Evolutionary conservation across 169 alveolate genomes (phyloP).

Genomic region (Cyclospora cayetanensis): DNA sequence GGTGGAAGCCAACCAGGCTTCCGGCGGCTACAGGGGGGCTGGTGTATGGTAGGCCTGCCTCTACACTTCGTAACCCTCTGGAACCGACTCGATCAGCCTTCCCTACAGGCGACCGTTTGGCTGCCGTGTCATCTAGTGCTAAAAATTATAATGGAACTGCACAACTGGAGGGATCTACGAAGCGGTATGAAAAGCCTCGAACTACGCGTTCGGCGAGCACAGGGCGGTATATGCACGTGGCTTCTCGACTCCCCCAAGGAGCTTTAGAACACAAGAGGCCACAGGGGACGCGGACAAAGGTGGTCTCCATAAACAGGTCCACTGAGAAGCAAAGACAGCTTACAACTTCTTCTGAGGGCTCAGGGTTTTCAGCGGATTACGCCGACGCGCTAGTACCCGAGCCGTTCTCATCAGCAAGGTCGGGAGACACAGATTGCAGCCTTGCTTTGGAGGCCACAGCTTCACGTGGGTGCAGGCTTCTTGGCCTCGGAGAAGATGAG

Average conservation of each 20-base stretch:
- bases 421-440: slow-evolving; percentile 38
- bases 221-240: slow-evolving; percentile 49
- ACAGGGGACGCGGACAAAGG: not conserved
- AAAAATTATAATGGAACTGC: not conserved
- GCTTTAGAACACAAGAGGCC: slow-evolving; percentile 39
- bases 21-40: too few species aligned
- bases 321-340: not conserved
- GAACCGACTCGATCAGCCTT: too few species aligned
- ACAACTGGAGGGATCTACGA: not conserved
- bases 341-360: not conserved
- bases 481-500: too few species aligned
- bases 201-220: slow-evolving; percentile 37
- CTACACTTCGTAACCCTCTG: not conserved
- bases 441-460: too few species aligned
- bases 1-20: too few species aligned
- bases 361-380: not conserved
- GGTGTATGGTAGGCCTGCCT: too few species aligned
- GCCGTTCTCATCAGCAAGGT: slow-evolving; percentile 43
- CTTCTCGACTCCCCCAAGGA: slow-evolving; percentile 58
- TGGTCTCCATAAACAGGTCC: not conserved
- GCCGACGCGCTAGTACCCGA: not conserved
- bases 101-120: too few species aligned
- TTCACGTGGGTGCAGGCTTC: too few species aligned
- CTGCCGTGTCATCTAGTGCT: too few species aligned
- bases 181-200: slow-evolving; percentile 45